Evolutionary conservation across 306 rosid species (phyloP).

Genomic region (Acacia melanoxylon): DNA sequence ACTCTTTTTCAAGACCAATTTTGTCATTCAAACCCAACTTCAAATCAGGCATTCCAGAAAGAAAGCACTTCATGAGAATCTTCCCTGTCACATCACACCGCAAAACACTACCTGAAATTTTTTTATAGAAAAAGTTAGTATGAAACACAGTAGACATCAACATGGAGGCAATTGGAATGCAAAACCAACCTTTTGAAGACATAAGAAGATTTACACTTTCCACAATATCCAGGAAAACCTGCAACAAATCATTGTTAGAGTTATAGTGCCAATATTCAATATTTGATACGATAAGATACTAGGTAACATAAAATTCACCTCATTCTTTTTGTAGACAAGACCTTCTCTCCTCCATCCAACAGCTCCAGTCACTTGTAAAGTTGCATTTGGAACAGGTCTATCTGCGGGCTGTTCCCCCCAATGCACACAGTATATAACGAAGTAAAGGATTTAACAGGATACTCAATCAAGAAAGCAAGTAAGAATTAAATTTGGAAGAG

Average conservation of each 20-base stretch:
- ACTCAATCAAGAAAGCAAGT: constrained; percentile 3
- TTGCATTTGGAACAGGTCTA: constrained; percentile 88
- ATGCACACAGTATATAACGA: constrained; percentile 15
- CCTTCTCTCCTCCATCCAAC: constrained; percentile 99
- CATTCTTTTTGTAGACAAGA: constrained; percentile 89
- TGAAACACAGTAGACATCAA: constrained; percentile 25
- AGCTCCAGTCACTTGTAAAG: constrained; percentile 94
- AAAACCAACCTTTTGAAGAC: constrained; percentile 81
- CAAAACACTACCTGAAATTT: constrained; percentile 72
- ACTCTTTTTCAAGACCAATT: constrained; percentile 92
- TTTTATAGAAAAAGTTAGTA: not conserved
- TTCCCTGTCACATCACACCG: constrained; percentile 94
- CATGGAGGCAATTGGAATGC: constrained; percentile 11
- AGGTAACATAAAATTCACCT: constrained; percentile 46
- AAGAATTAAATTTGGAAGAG: not conserved
- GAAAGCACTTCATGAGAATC: constrained; percentile 91
- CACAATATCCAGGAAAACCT: constrained; percentile 93
- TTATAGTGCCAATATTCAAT: constrained; percentile 7
- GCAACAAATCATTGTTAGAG: constrained; percentile 30
- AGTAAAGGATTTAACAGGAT: constrained; percentile 13
- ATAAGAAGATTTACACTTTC: constrained; percentile 95
- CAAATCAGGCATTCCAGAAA: constrained; percentile 95
- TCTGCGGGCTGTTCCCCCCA: constrained; percentile 58
- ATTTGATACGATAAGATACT: not conserved
- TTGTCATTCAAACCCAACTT: constrained; percentile 93